Conservation (phyloP, 2,329 filamentous ascomycete species). For the Aureobasidium sp. region DNA sequence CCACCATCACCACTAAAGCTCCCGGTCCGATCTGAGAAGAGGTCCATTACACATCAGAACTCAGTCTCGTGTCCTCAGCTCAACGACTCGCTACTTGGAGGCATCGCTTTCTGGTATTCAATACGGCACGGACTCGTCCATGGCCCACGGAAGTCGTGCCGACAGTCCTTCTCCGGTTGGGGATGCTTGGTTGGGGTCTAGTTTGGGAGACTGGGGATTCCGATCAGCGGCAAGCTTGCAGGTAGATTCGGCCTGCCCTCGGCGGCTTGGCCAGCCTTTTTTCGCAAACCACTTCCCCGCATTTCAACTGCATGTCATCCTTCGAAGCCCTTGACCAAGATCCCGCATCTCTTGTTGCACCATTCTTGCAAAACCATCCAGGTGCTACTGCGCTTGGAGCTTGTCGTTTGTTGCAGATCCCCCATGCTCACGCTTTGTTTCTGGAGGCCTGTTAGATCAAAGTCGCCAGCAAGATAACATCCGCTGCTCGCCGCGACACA, state of each 20-base stretch:
- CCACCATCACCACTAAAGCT: not conserved
- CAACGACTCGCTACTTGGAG: not conserved
- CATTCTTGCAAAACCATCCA: not conserved
- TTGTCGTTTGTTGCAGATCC: constrained; percentile 2
- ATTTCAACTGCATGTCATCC: constrained; percentile 6
- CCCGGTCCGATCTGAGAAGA: not conserved
- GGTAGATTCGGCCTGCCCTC: constrained; percentile 8
- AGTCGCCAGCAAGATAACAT: not conserved
- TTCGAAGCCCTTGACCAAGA: not conserved
- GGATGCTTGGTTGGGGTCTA: not conserved
- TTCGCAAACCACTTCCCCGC: constrained; percentile 1
- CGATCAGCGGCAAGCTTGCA: not conserved
- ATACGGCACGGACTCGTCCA: not conserved
- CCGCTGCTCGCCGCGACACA: not conserved
- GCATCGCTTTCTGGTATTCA: not conserved
- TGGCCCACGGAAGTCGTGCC: not conserved
- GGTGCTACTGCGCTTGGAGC: not conserved
- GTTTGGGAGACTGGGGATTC: not conserved
- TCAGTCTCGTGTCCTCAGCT: not conserved
- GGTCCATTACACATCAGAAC: not conserved
- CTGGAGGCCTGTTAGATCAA: not conserved
- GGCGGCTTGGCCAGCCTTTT: constrained; percentile 9
- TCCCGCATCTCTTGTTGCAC: not conserved
- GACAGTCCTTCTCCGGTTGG: constrained; percentile 4
- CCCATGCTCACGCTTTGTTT: not conserved